Evolutionary conservation across 1,284 basidiomycete genomes (phyloP).

Genomic region (Phenoliferia sp.): DNA sequence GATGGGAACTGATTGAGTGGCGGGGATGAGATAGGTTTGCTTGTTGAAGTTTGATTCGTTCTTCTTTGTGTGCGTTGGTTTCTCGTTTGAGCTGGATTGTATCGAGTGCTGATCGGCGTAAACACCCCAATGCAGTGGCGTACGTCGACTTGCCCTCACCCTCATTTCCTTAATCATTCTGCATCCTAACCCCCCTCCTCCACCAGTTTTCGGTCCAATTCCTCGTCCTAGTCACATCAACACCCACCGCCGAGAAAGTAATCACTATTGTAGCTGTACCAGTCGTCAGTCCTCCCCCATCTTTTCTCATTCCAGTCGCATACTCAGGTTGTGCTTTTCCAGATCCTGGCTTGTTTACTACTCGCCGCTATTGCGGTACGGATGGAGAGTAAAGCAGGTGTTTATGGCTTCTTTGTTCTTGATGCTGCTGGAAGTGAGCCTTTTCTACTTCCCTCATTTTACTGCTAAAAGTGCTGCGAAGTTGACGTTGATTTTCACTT

Average conservation of each 20-base stretch:
- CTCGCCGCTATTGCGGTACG: constrained; percentile 19
- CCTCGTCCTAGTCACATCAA: constrained; percentile 30
- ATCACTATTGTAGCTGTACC: constrained; percentile 30
- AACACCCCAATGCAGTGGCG: background rate
- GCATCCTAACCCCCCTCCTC: background rate
- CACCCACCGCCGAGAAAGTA: constrained; percentile 23
- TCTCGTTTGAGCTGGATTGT: background rate
- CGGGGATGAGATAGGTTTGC: constrained; percentile 4
- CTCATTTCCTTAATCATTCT: background rate
- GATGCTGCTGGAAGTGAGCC: constrained; percentile 16
- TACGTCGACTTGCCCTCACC: background rate
- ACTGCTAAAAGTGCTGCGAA: background rate
- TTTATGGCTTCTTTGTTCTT: constrained; percentile 11
- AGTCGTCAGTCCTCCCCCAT: constrained; percentile 14
- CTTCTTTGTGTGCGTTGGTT: constrained; percentile 6
- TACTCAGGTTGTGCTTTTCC: background rate
- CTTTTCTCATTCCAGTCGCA: background rate
- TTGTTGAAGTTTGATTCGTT: constrained; percentile 30
- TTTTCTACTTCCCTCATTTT: background rate
- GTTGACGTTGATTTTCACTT: background rate
- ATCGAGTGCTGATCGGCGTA: background rate
- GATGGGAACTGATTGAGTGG: background rate
- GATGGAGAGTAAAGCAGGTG: constrained; percentile 13
- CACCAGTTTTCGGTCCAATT: constrained; percentile 25
- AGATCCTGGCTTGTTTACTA: constrained; percentile 4